Evolutionary conservation across 345 rosid species (phyloP).

Genomic region (Cardamine occulta): DNA sequence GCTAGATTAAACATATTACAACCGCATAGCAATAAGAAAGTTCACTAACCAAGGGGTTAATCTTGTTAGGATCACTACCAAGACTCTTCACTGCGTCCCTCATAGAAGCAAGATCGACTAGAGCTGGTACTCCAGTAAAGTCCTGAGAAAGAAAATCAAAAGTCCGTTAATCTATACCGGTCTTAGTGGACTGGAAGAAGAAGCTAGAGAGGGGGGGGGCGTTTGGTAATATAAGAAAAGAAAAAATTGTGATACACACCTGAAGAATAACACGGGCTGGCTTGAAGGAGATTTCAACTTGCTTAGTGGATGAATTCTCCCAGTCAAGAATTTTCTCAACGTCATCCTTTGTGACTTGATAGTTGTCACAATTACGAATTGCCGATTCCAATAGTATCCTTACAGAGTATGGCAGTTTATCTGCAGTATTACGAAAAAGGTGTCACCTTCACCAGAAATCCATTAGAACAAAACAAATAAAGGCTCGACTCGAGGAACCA

Average conservation of each 20-base stretch:
- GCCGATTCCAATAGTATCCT: slow-evolving; percentile 88
- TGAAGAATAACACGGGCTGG: slow-evolving; percentile 86
- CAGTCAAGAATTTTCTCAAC: slow-evolving; percentile 88
- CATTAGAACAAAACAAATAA: slow-evolving; percentile 39
- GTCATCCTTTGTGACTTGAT: slow-evolving; percentile 79
- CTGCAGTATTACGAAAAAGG: slow-evolving; percentile 44
- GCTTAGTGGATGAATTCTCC: slow-evolving; percentile 76
- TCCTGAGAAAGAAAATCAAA: slow-evolving; percentile 50
- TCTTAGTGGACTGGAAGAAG: slow-evolving; percentile 66
- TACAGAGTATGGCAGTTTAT: slow-evolving; percentile 71
- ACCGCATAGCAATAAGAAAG: not conserved
- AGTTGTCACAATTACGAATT: slow-evolving; percentile 80
- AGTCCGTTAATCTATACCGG: not conserved
- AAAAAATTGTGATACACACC: slow-evolving; percentile 43
- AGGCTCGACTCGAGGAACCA: slow-evolving; percentile 29
- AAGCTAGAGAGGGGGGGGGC: slow-evolving; percentile 62
- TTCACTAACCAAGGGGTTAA: slow-evolving; percentile 78
- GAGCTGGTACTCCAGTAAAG: slow-evolving; percentile 89
- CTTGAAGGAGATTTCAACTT: slow-evolving; percentile 91
- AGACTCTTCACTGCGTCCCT: slow-evolving; percentile 84
- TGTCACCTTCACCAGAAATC: slow-evolving; percentile 6
- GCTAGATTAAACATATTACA: slow-evolving; percentile 6
- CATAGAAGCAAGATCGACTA: slow-evolving; percentile 92
- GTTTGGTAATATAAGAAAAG: slow-evolving; percentile 43
- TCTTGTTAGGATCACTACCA: slow-evolving; percentile 75